Percentiles rank a stretch among this genome's conserved stretches.
Conservation (phyloP, 768 basidiomycete genomes). For the Serendipita sp. region DNA sequence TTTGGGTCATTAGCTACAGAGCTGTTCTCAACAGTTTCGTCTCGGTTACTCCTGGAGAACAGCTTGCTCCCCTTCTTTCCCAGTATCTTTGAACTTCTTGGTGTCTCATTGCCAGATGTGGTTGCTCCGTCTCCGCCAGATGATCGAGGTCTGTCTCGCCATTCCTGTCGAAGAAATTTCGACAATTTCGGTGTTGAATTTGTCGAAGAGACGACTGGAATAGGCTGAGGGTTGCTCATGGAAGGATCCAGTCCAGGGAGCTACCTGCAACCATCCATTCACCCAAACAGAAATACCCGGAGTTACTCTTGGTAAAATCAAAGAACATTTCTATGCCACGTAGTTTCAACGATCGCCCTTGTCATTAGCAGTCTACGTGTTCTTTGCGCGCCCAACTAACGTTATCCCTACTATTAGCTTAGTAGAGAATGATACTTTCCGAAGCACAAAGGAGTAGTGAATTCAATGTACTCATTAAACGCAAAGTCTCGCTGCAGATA, state of each 20-base stretch:
- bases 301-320: no score
- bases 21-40: background rate
- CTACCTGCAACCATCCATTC: no score
- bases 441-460: no score
- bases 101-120: background rate
- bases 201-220: background rate
- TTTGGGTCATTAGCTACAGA: slow-evolving; percentile 1
- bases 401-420: no score
- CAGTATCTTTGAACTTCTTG: background rate
- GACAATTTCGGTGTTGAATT: slow-evolving; percentile 1
- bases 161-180: background rate
- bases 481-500: no score
- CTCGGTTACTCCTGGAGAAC: background rate
- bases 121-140: background rate
- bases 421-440: no score
- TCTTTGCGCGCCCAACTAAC: no score
- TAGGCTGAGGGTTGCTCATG: slow-evolving; percentile 3
- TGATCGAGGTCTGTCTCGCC: slow-evolving; percentile 3
- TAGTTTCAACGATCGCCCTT: no score
- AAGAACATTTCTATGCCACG: no score
- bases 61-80: slow-evolving; percentile 5
- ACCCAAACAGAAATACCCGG: no score
- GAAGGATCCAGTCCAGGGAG: background rate
- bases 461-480: no score
- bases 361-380: no score